phyloP scores from a whole-genome alignment of 2,329 filamentous ascomycete genomes.

The Cytospora leucostoma region DNA sequence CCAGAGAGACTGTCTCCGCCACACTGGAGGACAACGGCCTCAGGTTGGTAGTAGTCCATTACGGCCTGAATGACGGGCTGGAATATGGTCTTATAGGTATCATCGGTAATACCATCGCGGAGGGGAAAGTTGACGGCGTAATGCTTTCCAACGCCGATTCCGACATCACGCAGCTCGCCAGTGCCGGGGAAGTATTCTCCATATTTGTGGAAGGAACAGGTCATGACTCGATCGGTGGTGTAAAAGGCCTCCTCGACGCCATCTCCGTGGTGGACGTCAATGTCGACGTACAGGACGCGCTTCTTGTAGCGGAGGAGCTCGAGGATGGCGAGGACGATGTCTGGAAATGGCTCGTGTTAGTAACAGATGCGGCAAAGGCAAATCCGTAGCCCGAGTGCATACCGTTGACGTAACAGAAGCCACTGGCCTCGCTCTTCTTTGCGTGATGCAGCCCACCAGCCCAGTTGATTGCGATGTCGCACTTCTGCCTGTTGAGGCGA shows the following conservation, averaged over 20 bases:
- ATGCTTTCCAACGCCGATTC: conserved; percentile 83
- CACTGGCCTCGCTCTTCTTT: conserved; percentile 93
- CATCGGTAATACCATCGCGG: conserved; percentile 87
- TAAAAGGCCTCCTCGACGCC: conserved; percentile 85
- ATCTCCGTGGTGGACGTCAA: conserved; percentile 85
- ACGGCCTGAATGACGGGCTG: conserved; percentile 85
- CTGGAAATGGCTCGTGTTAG: conserved; percentile 56
- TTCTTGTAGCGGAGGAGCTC: conserved; percentile 88
- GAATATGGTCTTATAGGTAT: conserved; percentile 87
- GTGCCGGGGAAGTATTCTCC: conserved; percentile 95
- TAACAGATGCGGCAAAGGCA: conserved; percentile 33
- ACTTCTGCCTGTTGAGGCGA: conserved; percentile 85
- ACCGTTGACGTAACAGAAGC: conserved; percentile 98
- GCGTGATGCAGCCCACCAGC: conserved; percentile 95
- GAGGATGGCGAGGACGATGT: conserved; percentile 94
- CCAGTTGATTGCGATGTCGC: conserved; percentile 98
- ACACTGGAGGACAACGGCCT: conserved; percentile 93
- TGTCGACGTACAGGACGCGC: conserved; percentile 95
- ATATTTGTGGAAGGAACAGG: conserved; percentile 93
- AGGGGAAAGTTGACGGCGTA: conserved; percentile 91
- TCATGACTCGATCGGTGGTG: conserved; percentile 82
- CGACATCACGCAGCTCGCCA: conserved; percentile 82
- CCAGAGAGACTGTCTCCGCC: conserved; percentile 93
- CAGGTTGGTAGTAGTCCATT: conserved; percentile 84
- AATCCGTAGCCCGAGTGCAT: conserved; percentile 45